Percentiles rank a stretch among this genome's conserved stretches.
These are phyloP conservation scores for Pugionium dolabratum DNA, from an alignment of 345 rosid genomes.

Conservation along the genomic window DNA sequence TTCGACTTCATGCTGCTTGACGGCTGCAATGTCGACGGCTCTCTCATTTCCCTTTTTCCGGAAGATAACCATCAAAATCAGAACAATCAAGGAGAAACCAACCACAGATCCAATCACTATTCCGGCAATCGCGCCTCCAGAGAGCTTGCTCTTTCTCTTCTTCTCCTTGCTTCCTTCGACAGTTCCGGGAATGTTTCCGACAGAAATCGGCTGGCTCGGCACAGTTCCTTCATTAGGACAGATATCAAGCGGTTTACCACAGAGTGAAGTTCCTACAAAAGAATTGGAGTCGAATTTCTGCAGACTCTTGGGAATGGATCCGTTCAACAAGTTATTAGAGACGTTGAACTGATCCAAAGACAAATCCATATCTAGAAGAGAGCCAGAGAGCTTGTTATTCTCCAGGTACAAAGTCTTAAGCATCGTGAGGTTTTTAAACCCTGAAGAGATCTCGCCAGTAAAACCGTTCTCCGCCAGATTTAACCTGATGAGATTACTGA, in stretches of 20 bases:
- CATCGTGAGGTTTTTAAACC: conserved; percentile 66
- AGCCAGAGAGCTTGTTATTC: conserved; percentile 64
- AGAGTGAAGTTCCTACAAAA: conserved; percentile 72
- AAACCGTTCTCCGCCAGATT: conserved; percentile 66
- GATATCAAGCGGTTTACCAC: conserved; percentile 69
- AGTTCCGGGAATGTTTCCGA: conserved; percentile 37
- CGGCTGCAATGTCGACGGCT: conserved; percentile 60
- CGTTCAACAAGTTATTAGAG: conserved; percentile 74
- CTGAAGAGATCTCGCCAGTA: conserved; percentile 60
- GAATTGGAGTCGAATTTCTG: conserved; percentile 50
- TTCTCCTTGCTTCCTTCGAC: conserved; percentile 25
- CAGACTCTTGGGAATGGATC: conserved; percentile 64
- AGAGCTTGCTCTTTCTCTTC: conserved; percentile 55
- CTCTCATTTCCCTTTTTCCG: conserved; percentile 58
- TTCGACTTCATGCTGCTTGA: conserved; percentile 61
- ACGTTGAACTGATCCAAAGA: conserved; percentile 73
- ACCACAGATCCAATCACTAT: conserved; percentile 77
- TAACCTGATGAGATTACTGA: conserved; percentile 60
- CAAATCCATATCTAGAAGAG: conserved; percentile 50
- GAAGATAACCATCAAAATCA: conserved; percentile 58
- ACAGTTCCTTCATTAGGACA: conserved; percentile 42
- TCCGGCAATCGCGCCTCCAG: conserved; percentile 88
- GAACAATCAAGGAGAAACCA: conserved; percentile 51
- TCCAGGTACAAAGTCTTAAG: conserved; percentile 72
- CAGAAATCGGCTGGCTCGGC: conserved; percentile 54